Base-by-base conservation (phyloP, 2,329 filamentous ascomycete genomes). In the Pseudogymnoascus sp. region DNA sequence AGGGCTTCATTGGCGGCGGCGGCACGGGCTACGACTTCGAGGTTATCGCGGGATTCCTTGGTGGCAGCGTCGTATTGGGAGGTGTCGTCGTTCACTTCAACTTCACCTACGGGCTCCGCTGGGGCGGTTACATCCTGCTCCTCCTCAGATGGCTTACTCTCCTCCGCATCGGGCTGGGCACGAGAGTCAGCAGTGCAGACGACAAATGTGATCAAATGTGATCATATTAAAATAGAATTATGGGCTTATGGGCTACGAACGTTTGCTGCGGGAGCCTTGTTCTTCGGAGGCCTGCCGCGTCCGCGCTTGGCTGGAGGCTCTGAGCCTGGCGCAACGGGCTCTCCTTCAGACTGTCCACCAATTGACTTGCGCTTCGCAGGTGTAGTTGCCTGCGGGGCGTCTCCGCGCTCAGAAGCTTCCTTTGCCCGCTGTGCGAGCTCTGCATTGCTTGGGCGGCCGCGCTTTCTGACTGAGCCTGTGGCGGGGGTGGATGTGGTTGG, bases 371-470 rank as follows among this genome's bases (percentile, higher is more conserved):
- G 47, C 5, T 54, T 54, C 47, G 29, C 13, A 7, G 47, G 8
- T 11, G 15, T 3, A 11, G 9, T 6, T 11, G 15, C 57, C 33
- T 26, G 10, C 17, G 33, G 9, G n/a, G 57, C 11, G 8, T 37
- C 57, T 10, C 37, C 33, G 9, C 17, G 57, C 57, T 59, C 57
- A 5, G 41, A 60, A 31, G 61, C 47, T 26, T 50, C 61, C 31
- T 60, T 47, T 39, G 37, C 41, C 15, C 62, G 47, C 26, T 35
- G 31, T 13, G 60, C 62, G n/a, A 63, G 39, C 24, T 62, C 62
- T 5, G 54, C 62, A 33, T 63, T 63, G 36, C 40, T 40, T 54
- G 62, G 62, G 29, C 62, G 26, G 11, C 62, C 62, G n/a, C 62
- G 60, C 35, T 63, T 63, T 40, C 47, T 60, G 29, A 15, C 41